Evolutionary conservation across 768 basidiomycete species (phyloP), one percentile per base, ranked within the genome.

Genomic region (Asterophora parasitica): DNA sequence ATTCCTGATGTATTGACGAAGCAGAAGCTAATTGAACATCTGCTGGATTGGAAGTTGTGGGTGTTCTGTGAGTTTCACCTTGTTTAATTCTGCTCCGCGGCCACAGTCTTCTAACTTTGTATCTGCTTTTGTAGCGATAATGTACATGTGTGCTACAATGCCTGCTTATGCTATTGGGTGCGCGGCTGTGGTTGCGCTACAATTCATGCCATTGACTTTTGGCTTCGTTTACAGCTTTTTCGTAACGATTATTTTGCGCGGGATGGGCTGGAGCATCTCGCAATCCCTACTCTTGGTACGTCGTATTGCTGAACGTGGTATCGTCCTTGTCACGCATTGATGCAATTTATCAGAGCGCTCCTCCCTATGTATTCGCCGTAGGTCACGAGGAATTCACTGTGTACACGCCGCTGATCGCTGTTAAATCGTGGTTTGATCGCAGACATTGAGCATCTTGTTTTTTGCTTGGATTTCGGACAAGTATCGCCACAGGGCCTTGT

Each of bases 1-100:
- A 44, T 75, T 10, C 74, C 76, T 37, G 77, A 77, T 51, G 31
- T 50, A 4, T 54, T 75, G 27, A 69, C 72, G 8, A 48, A 53
- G 38, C 49, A 59, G 34, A 75, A 74, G 48, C 49, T 72, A 13
- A 38, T 67, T 32, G 43, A 48, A 28, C 70, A 75, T 48, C 55
- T 75, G 8, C 57, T 60, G 19, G 77, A 78, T 56, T 77, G 76
- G 75, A 75, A 67, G 48, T 57, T 75, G n/a, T 75, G 74, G 73
- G 66, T 66, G 13, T 71, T 71, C 54, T 67, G 76, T 73, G 53
- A 38, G 61, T 38, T 30, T 44, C 3, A 17, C 16, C n/a, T 17
- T 16, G 17, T 23, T 23, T 26, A 13, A 6, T 34, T 7, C 5
- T 37, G 9, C 44, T 23, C 10, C 26, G 41, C 23, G 23, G 23